Evolutionary conservation across 768 basidiomycete genomes (phyloP).

Genomic region (Tricholoma sp.): DNA sequence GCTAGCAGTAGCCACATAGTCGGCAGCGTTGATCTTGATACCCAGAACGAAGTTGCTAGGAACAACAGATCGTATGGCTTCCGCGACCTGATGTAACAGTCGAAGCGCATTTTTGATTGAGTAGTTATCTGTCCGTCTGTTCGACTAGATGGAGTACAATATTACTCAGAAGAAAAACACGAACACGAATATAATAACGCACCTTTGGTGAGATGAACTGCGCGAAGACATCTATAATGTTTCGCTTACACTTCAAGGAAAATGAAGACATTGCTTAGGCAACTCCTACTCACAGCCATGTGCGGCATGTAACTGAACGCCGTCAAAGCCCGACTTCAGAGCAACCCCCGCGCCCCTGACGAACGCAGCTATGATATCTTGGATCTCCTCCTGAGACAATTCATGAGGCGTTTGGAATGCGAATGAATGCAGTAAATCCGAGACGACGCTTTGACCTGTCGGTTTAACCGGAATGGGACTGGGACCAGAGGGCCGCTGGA

Average conservation of each 20-base stretch:
- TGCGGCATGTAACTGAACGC: slow-evolving; percentile 77
- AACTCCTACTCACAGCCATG: slow-evolving; percentile 68
- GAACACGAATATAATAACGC: background rate
- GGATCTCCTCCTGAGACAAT: slow-evolving; percentile 59
- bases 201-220: slow-evolving; percentile 78
- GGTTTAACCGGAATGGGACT: slow-evolving; percentile 53
- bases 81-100: slow-evolving; percentile 52
- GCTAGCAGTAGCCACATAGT: slow-evolving; percentile 45
- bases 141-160: slow-evolving; percentile 22
- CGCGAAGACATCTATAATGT: slow-evolving; percentile 59
- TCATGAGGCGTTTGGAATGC: slow-evolving; percentile 59
- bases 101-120: slow-evolving; percentile 45
- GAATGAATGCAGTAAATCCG: slow-evolving; percentile 35
- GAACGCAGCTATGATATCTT: slow-evolving; percentile 55
- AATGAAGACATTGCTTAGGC: background rate
- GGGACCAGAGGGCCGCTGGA: slow-evolving; percentile 62
- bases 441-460: slow-evolving; percentile 22
- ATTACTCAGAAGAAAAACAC: background rate
- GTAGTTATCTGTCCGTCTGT: slow-evolving; percentile 58
- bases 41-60: slow-evolving; percentile 64
- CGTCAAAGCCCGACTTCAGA: slow-evolving; percentile 71
- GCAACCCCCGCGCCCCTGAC: slow-evolving; percentile 64
- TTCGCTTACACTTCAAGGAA: background rate
- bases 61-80: slow-evolving; percentile 47
- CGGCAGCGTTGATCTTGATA: slow-evolving; percentile 76